Evolutionary conservation across 805 yeast genomes (phyloP).

Genomic region (Ogataea neopini): DNA sequence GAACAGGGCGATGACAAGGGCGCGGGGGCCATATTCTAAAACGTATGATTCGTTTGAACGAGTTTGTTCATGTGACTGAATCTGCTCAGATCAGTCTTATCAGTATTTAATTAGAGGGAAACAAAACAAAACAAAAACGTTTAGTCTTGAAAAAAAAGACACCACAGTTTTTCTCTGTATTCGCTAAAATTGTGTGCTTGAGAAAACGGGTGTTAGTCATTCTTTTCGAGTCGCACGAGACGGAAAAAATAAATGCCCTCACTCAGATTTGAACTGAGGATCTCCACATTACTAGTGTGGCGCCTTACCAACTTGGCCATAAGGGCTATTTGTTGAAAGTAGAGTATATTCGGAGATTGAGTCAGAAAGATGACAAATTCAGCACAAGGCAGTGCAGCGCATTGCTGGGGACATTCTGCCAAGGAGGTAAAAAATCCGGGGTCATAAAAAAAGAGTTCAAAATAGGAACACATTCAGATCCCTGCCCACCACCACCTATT

Average conservation of each 20-base stretch:
- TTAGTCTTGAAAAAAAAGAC: conserved; percentile 2
- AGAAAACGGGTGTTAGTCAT: not conserved
- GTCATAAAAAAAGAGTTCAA: too few relatives aligned
- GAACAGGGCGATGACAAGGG: not conserved
- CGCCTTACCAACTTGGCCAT: conserved; percentile 40
- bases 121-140: not conserved
- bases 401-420: too few relatives aligned
- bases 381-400: too few relatives aligned
- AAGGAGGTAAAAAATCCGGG: too few relatives aligned
- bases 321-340: conserved; percentile 23
- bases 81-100: not conserved
- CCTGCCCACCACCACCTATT: too few relatives aligned
- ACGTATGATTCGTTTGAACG: too few relatives aligned
- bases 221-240: too few relatives aligned
- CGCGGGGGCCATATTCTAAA: not conserved
- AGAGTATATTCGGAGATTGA: too few relatives aligned
- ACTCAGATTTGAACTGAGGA: conserved; percentile 39
- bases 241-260: conserved; percentile 25
- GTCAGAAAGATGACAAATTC: too few relatives aligned
- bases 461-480: too few relatives aligned
- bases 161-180: not conserved
- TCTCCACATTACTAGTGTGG: conserved; percentile 39
- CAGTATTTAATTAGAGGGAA: not conserved
- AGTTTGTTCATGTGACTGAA: not conserved
- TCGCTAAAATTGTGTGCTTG: too few relatives aligned